Base-by-base conservation (phyloP, 352 stramenopile species). In the Blastocystis sp. region DNA sequence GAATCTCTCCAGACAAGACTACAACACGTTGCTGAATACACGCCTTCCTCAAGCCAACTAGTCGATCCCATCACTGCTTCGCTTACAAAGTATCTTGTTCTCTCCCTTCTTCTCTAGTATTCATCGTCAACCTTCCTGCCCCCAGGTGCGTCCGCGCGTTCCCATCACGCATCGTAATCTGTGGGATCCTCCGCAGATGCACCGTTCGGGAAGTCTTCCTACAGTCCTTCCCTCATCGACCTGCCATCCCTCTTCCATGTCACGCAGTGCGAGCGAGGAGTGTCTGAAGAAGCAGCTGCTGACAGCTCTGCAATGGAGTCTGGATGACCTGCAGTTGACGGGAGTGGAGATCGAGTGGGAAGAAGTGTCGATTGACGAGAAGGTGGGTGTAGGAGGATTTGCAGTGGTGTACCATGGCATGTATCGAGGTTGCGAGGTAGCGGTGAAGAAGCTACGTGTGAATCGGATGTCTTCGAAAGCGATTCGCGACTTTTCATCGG, bases 401-500 rank as follows among this genome's bases (percentile, higher is more conserved):
- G 77, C 77, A 4, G 70, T 88, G 18, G 77, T 88, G 13, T 88
- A 88, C 45, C 62, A 79, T 41, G 77, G 77, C 8, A 61, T 88
- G 62, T 88, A 88, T 53, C 68, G 77, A 77, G 77, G 77, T 20
- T 79, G 62, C 29, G 77, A 88, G 29, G 77, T 88, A 34, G 77
- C 77, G 18, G 77, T 88, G 55, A 88, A 88, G 77, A 88, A 88
- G 55, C 66, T 88, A 39, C 77, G 77, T 0, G 77, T 88, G 34
- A 76, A 59, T 1, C 77, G 77, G 13, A 88, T 88, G 77, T 79
- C 62, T 37, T 59, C 77, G 39, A 88, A 89, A 43, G 23, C 56
- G n/a, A 84, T 91, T 53, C 63, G 70, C 18, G 91, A 92, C 54
- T 92, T 93, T 80, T 55, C 73, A 15, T 89, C 73, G 34, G 91